Evolutionary conservation across 495 filamentous ascomycete species (phyloP).

Genomic region (Penicillium egyptiacum): DNA sequence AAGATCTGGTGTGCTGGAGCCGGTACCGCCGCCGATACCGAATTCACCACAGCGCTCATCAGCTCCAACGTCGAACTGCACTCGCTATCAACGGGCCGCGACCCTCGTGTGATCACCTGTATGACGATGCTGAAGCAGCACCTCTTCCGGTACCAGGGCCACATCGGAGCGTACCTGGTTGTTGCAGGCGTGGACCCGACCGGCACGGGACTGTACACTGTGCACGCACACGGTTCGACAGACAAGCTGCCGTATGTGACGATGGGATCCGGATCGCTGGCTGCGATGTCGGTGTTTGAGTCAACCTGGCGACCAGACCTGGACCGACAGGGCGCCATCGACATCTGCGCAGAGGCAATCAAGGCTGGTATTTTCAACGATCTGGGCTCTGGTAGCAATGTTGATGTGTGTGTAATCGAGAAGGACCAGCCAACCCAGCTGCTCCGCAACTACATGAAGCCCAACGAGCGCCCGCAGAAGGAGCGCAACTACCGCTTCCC

Average conservation of each 20-base stretch:
- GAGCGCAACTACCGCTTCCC: constrained; percentile 87
- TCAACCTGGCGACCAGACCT: constrained; percentile 85
- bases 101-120: constrained; percentile 95
- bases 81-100: constrained; percentile 89
- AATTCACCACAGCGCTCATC: constrained; percentile 98
- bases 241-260: constrained; percentile 99
- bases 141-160: constrained; percentile 95
- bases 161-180: constrained; percentile 98
- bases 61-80: constrained; percentile 98
- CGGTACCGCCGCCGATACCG: constrained; percentile 96
- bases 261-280: constrained; percentile 94
- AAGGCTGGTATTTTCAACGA: constrained; percentile 99
- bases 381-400: constrained; percentile 93
- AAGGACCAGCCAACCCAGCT: constrained; percentile 83
- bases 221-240: constrained; percentile 96
- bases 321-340: constrained; percentile 77
- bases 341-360: constrained; percentile 83
- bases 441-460: constrained; percentile 85
- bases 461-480: constrained; percentile 90
- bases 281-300: constrained; percentile 98
- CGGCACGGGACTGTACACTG: constrained; percentile 93
- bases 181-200: constrained; percentile 98
- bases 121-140: constrained; percentile 99
- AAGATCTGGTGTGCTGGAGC: constrained; percentile 99
- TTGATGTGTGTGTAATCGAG: constrained; percentile 94